phyloP scores from a whole-genome alignment of 768 basidiomycete species.

The Boletus eberwhitei region DNA sequence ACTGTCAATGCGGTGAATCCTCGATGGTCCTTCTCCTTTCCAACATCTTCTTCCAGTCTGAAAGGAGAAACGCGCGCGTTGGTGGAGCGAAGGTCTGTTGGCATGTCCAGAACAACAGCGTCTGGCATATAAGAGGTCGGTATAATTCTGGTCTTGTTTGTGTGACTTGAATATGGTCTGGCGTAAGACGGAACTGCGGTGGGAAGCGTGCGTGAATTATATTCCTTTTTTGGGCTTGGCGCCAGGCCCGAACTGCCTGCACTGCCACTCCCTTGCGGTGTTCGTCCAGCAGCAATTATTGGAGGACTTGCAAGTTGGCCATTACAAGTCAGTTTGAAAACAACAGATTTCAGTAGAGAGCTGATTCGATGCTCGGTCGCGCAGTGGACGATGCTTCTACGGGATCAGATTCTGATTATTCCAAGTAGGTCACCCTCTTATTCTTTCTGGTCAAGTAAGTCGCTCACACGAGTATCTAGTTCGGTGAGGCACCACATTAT shows the following conservation, averaged over 20 bases:
- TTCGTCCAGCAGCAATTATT: background rate
- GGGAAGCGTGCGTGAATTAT: conserved; percentile 1
- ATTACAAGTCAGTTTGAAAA: conserved; percentile 24
- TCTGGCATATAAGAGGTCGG: conserved; percentile 23
- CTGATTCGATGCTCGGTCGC: conserved; percentile 35
- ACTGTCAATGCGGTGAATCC: conserved; percentile 53
- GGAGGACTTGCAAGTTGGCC: conserved; percentile 4
- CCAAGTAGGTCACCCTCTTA: conserved; percentile 59
- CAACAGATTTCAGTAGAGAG: conserved; percentile 12
- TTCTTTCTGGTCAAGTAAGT: background rate
- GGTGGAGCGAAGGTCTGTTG: conserved; percentile 31
- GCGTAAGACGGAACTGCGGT: too few species aligned
- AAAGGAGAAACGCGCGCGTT: conserved; percentile 8
- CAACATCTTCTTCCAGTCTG: conserved; percentile 12
- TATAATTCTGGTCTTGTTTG: background rate
- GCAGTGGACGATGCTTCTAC: conserved; percentile 85
- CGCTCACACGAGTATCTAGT: conserved; percentile 21
- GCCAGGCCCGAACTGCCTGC: background rate
- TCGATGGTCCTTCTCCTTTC: conserved; percentile 2
- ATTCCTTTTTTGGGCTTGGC: conserved; percentile 9
- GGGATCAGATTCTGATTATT: conserved; percentile 94
- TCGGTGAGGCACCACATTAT: conserved; percentile 24
- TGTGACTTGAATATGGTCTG: background rate
- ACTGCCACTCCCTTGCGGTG: conserved; percentile 19
- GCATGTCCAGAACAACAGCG: conserved; percentile 33